A percentile compares a stretch with the other conserved stretches of the same genome.
Evolutionary conservation across 202 grass and related monocot species (phyloP).

Genomic region (Bolboschoenoplectus hybrid): DNA sequence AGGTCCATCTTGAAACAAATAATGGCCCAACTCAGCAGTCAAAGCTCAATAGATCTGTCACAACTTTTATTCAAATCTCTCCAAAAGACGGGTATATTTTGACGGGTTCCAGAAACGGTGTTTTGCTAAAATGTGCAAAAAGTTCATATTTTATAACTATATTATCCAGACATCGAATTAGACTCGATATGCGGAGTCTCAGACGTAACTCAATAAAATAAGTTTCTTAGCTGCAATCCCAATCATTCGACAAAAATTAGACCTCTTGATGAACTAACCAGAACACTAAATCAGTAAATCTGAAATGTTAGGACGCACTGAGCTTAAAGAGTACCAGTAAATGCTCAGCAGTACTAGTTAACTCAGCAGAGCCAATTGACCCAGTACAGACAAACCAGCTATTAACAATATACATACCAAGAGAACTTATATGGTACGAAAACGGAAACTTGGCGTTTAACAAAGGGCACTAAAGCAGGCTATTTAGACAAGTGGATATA

Average conservation of each 20-base stretch:
- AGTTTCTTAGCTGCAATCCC: neutral
- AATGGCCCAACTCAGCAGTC: too few relatives aligned
- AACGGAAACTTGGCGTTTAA: neutral
- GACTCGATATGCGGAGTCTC: too few relatives aligned
- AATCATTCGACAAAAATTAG: neutral
- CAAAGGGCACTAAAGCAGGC: neutral
- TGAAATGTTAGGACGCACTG: neutral
- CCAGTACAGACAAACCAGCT: neutral
- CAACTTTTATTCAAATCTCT: too few relatives aligned
- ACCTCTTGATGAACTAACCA: neutral
- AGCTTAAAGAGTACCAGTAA: neutral
- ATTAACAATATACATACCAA: too few relatives aligned
- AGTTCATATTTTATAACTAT: too few relatives aligned
- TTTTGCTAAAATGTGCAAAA: too few relatives aligned
- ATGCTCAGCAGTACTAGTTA: neutral
- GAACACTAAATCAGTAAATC: neutral
- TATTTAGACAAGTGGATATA: slow-evolving; percentile 12
- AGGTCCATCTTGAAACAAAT: too few relatives aligned
- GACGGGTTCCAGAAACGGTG: too few relatives aligned
- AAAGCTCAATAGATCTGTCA: too few relatives aligned
- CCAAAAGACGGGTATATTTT: too few relatives aligned
- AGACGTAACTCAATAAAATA: neutral
- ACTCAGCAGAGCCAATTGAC: neutral
- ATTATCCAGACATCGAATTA: too few relatives aligned
- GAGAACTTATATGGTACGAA: too few relatives aligned